Percentiles rank a stretch among this genome's conserved stretches.
These are phyloP conservation scores for Atalantia buxifolia DNA, from an alignment of 345 rosid species.

Conservation along the genomic window DNA sequence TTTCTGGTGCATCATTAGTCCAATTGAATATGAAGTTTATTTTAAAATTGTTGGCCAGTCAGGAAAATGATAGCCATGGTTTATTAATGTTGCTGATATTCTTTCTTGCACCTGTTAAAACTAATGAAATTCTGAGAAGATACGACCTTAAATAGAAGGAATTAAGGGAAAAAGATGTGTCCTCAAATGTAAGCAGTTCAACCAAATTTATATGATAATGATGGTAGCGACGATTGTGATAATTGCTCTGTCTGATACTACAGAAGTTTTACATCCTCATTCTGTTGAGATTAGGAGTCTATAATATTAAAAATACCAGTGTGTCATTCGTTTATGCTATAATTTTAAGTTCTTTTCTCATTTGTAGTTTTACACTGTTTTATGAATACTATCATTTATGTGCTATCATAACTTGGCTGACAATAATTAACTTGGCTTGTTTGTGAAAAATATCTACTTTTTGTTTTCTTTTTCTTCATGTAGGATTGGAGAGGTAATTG, in stretches of 20 bases:
- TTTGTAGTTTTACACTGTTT: neutral
- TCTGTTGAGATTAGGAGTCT: neutral
- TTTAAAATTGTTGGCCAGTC: neutral
- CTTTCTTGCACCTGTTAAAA: neutral
- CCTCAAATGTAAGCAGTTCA: neutral
- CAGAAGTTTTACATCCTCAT: neutral
- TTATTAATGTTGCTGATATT: neutral
- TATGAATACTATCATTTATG: neutral
- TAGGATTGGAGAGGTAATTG: conserved; percentile 86
- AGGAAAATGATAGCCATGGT: neutral
- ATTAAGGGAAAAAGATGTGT: neutral
- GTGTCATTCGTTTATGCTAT: neutral
- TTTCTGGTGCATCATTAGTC: neutral
- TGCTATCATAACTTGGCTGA: neutral
- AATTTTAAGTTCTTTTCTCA: neutral
- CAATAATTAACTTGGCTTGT: conserved; percentile 2
- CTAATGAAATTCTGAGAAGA: neutral
- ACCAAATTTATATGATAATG: neutral
- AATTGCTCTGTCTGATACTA: neutral
- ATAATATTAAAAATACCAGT: neutral
- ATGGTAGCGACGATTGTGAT: neutral
- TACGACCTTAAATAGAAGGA: neutral
- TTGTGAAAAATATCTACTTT: conserved; percentile 9
- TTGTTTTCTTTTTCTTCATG: neutral
- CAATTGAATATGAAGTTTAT: neutral